Evolutionary conservation across 148 eudicot genomes (phyloP).

Genomic region (Diospyros lotus): DNA sequence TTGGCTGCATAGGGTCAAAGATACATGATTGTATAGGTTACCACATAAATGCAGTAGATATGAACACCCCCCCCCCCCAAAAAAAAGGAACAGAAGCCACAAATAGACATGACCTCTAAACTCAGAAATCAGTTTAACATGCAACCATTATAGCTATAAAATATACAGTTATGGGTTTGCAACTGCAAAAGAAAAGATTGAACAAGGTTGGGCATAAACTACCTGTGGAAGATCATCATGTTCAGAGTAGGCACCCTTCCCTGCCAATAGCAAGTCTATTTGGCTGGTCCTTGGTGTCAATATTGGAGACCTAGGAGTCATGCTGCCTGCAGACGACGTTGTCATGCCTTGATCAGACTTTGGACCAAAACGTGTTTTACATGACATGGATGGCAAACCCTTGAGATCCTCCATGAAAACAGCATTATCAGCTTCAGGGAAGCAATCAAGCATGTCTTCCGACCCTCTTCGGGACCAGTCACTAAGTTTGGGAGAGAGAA

Average conservation of each 20-base stretch:
- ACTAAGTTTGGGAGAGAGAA: slow-evolving; percentile 84
- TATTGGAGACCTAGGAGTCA: slow-evolving; percentile 96
- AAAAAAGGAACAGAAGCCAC: background rate
- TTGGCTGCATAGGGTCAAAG: background rate
- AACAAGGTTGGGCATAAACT: slow-evolving; percentile 11
- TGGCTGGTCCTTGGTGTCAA: slow-evolving; percentile 81
- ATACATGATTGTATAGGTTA: background rate
- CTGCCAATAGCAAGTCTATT: slow-evolving; percentile 78
- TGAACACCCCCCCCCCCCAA: background rate
- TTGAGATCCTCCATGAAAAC: slow-evolving; percentile 80
- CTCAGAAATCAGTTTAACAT: background rate
- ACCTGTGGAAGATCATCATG: slow-evolving; percentile 96
- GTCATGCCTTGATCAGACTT: slow-evolving; percentile 99
- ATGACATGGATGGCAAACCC: slow-evolving; percentile 82
- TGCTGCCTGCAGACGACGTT: slow-evolving; percentile 94
- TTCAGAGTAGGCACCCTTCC: slow-evolving; percentile 83
- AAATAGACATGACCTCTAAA: too few species aligned
- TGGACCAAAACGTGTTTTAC: slow-evolving; percentile 94
- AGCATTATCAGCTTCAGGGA: slow-evolving; percentile 78
- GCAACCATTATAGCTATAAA: background rate
- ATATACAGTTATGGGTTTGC: background rate
- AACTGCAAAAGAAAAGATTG: background rate
- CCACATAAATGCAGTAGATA: background rate
- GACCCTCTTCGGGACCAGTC: slow-evolving; percentile 99
- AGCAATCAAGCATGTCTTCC: slow-evolving; percentile 94